Conservation (phyloP, 164 flowering plant species). For the Stephania cephalantha region DNA sequence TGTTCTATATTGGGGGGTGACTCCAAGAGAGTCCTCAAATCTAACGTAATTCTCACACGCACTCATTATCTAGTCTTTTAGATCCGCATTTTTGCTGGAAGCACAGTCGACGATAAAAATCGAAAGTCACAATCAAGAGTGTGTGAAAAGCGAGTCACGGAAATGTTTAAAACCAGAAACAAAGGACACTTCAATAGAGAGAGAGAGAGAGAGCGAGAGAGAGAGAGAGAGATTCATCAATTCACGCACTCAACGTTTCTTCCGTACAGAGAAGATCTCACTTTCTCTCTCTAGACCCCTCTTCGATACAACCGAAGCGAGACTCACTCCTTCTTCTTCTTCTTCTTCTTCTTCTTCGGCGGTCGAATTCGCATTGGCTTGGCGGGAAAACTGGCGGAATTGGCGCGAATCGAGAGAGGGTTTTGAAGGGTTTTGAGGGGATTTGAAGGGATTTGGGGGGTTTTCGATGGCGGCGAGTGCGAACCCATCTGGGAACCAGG, state of each 20-base stretch:
- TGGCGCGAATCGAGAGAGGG: slow-evolving; percentile 21
- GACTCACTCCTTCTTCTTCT: no score
- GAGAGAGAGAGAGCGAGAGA: neutral
- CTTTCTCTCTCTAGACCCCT: neutral
- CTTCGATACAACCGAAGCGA: neutral
- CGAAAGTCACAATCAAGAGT: no score
- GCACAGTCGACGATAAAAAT: no score
- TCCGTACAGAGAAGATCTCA: slow-evolving; percentile 1
- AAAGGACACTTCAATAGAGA: neutral
- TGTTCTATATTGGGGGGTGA: no score
- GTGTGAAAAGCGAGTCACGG: no score
- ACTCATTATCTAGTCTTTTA: no score
- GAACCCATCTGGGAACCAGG: slow-evolving; percentile 46
- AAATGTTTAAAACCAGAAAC: neutral
- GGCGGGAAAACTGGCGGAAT: slow-evolving; percentile 7
- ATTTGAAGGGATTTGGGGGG: slow-evolving; percentile 1
- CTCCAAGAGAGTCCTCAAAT: no score
- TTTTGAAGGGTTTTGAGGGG: slow-evolving; percentile 8
- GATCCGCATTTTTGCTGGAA: no score
- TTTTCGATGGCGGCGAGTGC: slow-evolving; percentile 42
- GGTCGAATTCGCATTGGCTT: neutral
- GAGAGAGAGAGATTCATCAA: neutral
- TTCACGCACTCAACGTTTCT: neutral
- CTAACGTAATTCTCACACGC: no score
- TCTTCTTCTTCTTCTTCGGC: neutral